Evolutionary conservation across 495 filamentous ascomycete species (phyloP), one percentile per base, ranked within the genome.

Genomic region (Achaetomiella virescens): DNA sequence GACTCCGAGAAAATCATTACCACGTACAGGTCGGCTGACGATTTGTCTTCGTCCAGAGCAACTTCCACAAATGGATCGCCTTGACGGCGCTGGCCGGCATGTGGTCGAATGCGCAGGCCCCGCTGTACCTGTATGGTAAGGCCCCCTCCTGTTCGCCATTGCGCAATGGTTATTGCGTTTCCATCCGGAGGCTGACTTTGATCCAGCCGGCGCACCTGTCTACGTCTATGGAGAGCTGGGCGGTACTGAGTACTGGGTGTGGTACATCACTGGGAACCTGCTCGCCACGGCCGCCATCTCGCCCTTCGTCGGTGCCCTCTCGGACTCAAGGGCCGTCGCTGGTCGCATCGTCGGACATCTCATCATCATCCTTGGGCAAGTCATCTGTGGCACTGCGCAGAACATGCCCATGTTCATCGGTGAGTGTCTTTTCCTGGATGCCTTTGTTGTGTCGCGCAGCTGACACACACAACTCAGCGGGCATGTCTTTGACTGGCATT

Each of bases 361-460:
- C 9, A 76, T 85, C 25, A 71, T 88, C 52, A 75, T 84, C 40
- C 45, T 88, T 31, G 86, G 84, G n/a, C 83, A 84, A 71, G 81
- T 86, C 31, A 72, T 89, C 24, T 78, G 77, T 58, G 78, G 79
- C 24, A 85, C 83, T 8, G 85, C 85, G 2, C 57, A 82, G 17
- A 76, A 60, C 2, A 90, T 89, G 85, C 83, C 84, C 58, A 73
- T 71, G 49, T 87, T 88, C 60, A 88, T 89, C 51, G 79, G 84
- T 85, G 69, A 57, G 77, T 47, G 6, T 3, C 18, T n/a, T 5
- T 2, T 7, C 10, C 0, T 9, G 24, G 22, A 15, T 27, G 11
- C 15, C 24, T 29, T 11, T 14, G 9, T 20, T 2, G 11, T 41
- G 7, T n/a, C 17, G 38, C 5, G 18, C 17, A 17, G 25, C 25